These are phyloP conservation scores for Monilinia aucupariae DNA, from an alignment of 2,329 filamentous ascomycete genomes.

Conservation along the genomic window DNA sequence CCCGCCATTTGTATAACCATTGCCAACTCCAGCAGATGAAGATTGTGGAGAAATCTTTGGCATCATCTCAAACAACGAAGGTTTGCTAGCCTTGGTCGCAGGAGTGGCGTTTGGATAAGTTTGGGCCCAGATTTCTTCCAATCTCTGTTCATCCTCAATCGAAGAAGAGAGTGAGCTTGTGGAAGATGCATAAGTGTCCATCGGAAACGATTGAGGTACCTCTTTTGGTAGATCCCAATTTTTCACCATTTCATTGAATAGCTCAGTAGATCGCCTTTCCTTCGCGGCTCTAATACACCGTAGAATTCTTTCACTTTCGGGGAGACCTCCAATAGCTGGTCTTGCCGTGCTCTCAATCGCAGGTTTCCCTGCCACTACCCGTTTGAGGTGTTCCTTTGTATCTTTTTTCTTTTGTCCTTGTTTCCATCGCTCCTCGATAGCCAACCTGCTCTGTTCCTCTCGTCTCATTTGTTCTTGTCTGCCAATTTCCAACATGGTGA, in stretches of 20 bases:
- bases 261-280: background rate
- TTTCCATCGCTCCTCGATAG: no score
- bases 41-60: background rate
- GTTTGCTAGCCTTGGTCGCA: background rate
- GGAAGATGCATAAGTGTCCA: background rate
- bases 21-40: background rate
- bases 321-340: background rate
- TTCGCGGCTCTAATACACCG: no score
- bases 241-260: background rate
- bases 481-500: no score
- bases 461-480: no score
- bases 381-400: no score
- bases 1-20: background rate
- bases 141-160: background rate
- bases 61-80: background rate
- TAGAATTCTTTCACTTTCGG: background rate
- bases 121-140: background rate
- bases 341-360: background rate
- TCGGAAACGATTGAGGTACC: background rate
- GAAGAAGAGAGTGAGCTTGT: background rate
- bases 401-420: no score
- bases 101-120: background rate
- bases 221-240: background rate
- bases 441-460: no score
- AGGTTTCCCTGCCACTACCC: background rate